Conservation (phyloP, 108 stramenopile species). For the Fragilariopsis cylindrus region DNA sequence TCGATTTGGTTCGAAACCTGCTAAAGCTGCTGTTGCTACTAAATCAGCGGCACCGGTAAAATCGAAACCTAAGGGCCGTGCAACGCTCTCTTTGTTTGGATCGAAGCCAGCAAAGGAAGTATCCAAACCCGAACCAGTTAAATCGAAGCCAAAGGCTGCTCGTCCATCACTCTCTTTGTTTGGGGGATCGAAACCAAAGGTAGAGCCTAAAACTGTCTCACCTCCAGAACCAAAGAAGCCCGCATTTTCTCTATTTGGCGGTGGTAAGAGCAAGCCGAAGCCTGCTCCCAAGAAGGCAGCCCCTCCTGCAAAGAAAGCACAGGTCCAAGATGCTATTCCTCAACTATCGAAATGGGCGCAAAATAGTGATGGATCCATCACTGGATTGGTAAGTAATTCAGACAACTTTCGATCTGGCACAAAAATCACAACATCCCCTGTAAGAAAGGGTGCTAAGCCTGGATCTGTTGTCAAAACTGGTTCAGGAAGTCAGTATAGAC, state of each 20-base stretch:
- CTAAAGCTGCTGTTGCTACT: conserved; percentile 32
- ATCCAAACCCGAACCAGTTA: background rate
- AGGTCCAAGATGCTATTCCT: conserved; percentile 60
- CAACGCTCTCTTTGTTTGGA: conserved; percentile 30
- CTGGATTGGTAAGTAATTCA: conserved; percentile 75
- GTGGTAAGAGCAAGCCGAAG: conserved; percentile 1
- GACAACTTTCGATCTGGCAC: conserved; percentile 70
- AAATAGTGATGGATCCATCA: conserved; percentile 79
- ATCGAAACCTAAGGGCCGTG: conserved; percentile 22
- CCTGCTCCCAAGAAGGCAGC: conserved; percentile 8
- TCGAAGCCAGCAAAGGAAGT: conserved; percentile 13
- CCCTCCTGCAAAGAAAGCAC: conserved; percentile 17
- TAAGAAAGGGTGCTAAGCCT: conserved; percentile 66
- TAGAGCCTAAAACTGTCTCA: background rate
- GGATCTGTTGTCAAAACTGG: conserved; percentile 74
- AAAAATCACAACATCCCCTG: conserved; percentile 85
- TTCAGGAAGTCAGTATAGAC: conserved; percentile 81
- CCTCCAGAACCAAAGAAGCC: background rate
- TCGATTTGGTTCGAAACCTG: conserved; percentile 31
- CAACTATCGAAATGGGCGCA: conserved; percentile 73
- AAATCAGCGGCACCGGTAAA: conserved; percentile 37
- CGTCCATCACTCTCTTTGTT: background rate
- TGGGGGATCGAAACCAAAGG: background rate
- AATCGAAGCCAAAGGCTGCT: background rate
- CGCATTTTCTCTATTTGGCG: conserved; percentile 10